Percentiles rank a stretch among this genome's conserved stretches.
These are phyloP conservation scores for Moesziomyces parantarcticus DNA, from an alignment of 1,284 basidiomycete species.

Conservation along the genomic window DNA sequence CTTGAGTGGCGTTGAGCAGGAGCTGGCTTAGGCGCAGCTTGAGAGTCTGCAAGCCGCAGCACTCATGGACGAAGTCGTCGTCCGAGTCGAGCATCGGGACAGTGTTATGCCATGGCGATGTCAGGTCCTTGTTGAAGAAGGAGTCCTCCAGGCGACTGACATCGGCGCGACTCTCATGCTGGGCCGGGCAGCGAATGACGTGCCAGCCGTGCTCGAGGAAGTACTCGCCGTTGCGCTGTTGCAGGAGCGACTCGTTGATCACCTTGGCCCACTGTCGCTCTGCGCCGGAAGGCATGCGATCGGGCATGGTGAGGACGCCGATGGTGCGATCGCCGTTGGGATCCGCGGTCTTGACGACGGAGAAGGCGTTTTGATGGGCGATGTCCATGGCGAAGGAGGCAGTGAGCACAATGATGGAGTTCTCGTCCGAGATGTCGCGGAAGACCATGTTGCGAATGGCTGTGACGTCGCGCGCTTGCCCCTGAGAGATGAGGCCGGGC, in stretches of 20 bases:
- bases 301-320: constrained; percentile 35
- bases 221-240: background rate
- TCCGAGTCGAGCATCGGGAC: constrained; percentile 6
- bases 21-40: constrained; percentile 18
- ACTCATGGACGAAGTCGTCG: constrained; percentile 11
- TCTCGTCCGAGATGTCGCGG: constrained; percentile 11
- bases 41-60: constrained; percentile 21
- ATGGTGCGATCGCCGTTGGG: constrained; percentile 12
- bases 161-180: constrained; percentile 9
- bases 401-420: constrained; percentile 15
- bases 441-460: constrained; percentile 19
- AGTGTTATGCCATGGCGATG: constrained; percentile 4
- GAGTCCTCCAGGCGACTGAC: constrained; percentile 9
- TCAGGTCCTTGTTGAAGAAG: constrained; percentile 1
- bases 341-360: constrained; percentile 7
- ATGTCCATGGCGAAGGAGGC: constrained; percentile 24
- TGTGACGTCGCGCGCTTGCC: constrained; percentile 4
- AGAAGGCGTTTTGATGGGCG: constrained; percentile 15
- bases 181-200: constrained; percentile 25
- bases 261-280: constrained; percentile 19
- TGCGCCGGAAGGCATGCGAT: constrained; percentile 16
- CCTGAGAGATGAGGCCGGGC: constrained; percentile 22
- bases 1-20: constrained; percentile 11
- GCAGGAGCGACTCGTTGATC: constrained; percentile 21
- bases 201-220: constrained; percentile 37